Evolutionary conservation across 2,329 filamentous ascomycete species (phyloP).

Genomic region (Pyricularia grisea): DNA sequence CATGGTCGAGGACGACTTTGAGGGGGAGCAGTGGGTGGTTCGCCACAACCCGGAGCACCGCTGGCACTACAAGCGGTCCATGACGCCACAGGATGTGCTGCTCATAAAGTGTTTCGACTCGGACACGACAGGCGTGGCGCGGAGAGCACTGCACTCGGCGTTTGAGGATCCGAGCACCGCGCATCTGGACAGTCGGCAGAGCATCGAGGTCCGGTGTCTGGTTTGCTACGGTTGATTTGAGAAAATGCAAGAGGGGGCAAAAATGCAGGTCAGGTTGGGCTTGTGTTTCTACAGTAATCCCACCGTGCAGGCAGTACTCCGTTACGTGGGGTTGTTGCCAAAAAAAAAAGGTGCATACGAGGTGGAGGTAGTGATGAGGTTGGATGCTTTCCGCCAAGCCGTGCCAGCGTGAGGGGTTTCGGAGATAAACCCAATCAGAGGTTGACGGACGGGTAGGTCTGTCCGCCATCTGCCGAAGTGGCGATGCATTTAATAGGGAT

Average conservation of each 20-base stretch:
- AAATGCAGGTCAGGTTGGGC: no score
- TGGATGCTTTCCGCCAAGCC: not conserved
- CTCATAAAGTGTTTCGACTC: slow-evolving; percentile 50
- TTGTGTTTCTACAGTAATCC: no score
- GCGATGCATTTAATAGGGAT: not conserved
- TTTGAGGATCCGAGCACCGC: slow-evolving; percentile 35
- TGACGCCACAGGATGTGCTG: slow-evolving; percentile 39
- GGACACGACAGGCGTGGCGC: slow-evolving; percentile 24
- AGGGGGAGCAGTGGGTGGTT: slow-evolving; percentile 28
- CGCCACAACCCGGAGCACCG: slow-evolving; percentile 22
- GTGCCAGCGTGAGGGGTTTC: not conserved
- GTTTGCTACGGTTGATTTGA: slow-evolving; percentile 31
- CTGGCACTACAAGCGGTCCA: slow-evolving; percentile 43
- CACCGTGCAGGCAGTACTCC: no score
- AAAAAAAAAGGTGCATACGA: not conserved
- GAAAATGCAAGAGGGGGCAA: no score
- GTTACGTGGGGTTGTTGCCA: not conserved
- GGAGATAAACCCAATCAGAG: not conserved
- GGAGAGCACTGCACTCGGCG: slow-evolving; percentile 42
- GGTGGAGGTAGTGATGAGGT: not conserved
- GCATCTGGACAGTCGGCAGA: slow-evolving; percentile 31
- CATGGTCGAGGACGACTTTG: slow-evolving; percentile 21
- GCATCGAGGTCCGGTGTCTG: slow-evolving; percentile 44
- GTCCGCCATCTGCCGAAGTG: not conserved
- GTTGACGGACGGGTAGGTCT: not conserved